Evolutionary conservation across 371 early-diverging fungal species (phyloP), one percentile per base, ranked within the genome.

Genomic region (Dinochytrium kinnereticum): DNA sequence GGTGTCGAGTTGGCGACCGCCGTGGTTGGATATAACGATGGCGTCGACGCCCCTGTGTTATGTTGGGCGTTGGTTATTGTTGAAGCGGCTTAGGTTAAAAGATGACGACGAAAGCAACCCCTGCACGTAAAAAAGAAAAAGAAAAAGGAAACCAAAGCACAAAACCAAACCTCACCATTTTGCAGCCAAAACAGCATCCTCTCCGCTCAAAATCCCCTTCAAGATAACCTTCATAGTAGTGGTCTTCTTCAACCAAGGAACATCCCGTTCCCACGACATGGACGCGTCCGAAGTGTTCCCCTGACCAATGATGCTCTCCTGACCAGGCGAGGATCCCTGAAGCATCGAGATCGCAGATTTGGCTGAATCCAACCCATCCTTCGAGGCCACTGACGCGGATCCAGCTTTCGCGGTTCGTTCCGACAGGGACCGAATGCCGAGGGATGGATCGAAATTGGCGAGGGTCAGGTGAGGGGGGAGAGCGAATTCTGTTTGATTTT

Each of bases 11-110:
- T 98, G 98, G 15, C 98, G 87, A 36, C 98, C 98, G 72, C 98
- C 98, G 76, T 98, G 98, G 80, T 98, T 98, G 61, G 94, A 93
- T 13, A 98, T 82, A 15, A 96, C 90, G 64, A 97, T 89, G 39
- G 93, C 98, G 61, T 91, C 88, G 34, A 53, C 55, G 26, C 55
- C 49, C 49, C 49, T 44, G 21, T 13, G 49, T 10, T 13, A 44
- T 44, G 21, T 44, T 44, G 10, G 49, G 10, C 13, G 49, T 44
- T 44, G 49, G 21, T 44, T 13, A 13, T 13, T 44, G 21, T 44
- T 10, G 13, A 10, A 44, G 49, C 10, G 21, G 21, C 21, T 44
- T 44, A 44, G 49, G 21, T 44, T 44, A 44, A n/a, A n/a, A n/a
- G n/a, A n/a, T n/a, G n/a, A n/a, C n/a, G n/a, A n/a, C n/a, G n/a